Percentiles rank a stretch among this genome's conserved stretches.
Conservation (phyloP, 345 rosid genomes). For the Excoecaria cochinchinensis region DNA sequence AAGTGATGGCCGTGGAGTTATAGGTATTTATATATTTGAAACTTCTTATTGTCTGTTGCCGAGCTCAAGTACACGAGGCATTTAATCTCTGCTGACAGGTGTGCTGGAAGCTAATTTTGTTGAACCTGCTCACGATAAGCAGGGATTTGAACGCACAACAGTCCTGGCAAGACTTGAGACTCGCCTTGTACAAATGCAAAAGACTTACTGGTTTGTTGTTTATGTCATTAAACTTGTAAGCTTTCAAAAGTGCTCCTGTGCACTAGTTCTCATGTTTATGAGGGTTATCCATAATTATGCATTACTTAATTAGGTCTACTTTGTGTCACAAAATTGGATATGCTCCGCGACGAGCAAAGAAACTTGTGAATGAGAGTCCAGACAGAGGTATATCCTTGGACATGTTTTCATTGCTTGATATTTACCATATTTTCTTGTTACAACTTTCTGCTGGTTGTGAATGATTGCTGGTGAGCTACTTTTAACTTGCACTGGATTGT, state of each 20-base stretch:
- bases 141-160: conserved; percentile 88
- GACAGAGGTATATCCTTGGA: conserved; percentile 40
- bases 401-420: conserved; percentile 8
- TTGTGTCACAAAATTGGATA: conserved; percentile 84
- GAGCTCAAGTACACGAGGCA: conserved; percentile 17
- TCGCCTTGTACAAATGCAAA: conserved; percentile 78
- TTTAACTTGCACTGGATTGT: conserved; percentile 19
- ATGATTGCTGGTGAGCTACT: conserved; percentile 1
- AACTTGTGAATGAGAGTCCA: conserved; percentile 26
- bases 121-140: conserved; percentile 98
- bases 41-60: neutral
- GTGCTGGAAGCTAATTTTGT: conserved; percentile 92
- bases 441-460: neutral
- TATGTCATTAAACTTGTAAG: conserved; percentile 1
- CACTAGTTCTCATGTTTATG: neutral
- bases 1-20: conserved; percentile 93
- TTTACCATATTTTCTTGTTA: neutral
- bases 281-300: neutral
- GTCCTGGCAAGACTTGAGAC: conserved; percentile 85
- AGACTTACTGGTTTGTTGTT: conserved; percentile 66
- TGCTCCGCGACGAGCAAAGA: conserved; percentile 55
- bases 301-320: conserved; percentile 43
- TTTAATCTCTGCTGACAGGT: conserved; percentile 45
- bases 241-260: neutral
- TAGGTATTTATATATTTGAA: conserved; percentile 46